Evolutionary conservation across 805 yeast species (phyloP).

Genomic region (Myxozyma lipomycoides): DNA sequence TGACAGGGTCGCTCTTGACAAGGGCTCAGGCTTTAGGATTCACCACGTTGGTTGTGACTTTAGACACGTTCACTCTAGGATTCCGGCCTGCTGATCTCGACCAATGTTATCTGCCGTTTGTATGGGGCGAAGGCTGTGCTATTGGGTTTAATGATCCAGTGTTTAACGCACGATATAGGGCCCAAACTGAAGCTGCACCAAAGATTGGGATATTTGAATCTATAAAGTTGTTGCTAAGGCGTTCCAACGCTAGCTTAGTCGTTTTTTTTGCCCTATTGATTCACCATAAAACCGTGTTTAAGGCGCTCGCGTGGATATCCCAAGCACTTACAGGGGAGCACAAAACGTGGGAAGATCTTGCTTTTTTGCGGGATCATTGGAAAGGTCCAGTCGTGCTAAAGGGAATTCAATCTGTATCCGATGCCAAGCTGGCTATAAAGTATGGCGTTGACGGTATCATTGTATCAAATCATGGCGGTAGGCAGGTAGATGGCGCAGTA

Average conservation of each 20-base stretch:
- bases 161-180: conserved; percentile 26
- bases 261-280: conserved; percentile 6
- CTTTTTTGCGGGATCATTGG: conserved; percentile 23
- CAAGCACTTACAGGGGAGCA: conserved; percentile 18
- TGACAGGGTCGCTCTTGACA: conserved; percentile 20
- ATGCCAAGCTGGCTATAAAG: conserved; percentile 59
- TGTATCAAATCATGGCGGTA: conserved; percentile 75
- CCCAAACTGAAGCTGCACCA: conserved; percentile 5
- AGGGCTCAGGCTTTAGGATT: conserved; percentile 25
- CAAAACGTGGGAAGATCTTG: conserved; percentile 26
- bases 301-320: conserved; percentile 20
- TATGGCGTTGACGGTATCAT: conserved; percentile 66
- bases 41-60: conserved; percentile 27
- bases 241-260: conserved; percentile 7
- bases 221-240: conserved; percentile 4
- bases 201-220: neutral
- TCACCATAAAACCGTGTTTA: conserved; percentile 6
- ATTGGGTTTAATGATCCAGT: conserved; percentile 34
- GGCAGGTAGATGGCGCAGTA: conserved; percentile 54
- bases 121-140: conserved; percentile 30
- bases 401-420: conserved; percentile 70
- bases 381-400: conserved; percentile 46
- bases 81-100: conserved; percentile 34
- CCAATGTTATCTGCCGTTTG: conserved; percentile 32
- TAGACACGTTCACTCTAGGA: conserved; percentile 28